Evolutionary conservation across 2,329 filamentous ascomycete species (phyloP).

Genomic region (Aspergillus chevalieri): DNA sequence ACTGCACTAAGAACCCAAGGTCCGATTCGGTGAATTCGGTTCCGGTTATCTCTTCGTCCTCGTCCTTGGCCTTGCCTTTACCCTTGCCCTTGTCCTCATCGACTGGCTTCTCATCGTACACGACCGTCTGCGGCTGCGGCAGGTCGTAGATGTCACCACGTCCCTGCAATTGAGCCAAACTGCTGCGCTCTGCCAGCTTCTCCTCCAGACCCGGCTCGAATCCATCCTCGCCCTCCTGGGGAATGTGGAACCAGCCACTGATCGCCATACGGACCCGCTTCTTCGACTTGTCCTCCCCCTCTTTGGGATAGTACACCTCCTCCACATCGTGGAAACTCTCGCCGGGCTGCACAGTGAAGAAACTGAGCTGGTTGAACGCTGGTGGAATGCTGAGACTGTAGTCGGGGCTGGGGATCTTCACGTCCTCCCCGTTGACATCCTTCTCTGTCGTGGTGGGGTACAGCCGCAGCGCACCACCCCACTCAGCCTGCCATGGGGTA

Average conservation of each 20-base stretch:
- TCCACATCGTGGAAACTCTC: conserved; percentile 99
- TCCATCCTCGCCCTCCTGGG: conserved; percentile 87
- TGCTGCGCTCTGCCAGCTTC: conserved; percentile 80
- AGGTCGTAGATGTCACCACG: conserved; percentile 85
- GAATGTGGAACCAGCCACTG: conserved; percentile 98
- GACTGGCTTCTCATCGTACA: conserved; percentile 36
- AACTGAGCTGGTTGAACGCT: conserved; percentile 94
- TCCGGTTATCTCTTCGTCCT: conserved; percentile 47
- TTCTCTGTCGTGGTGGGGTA: conserved; percentile 66
- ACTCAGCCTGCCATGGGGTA: conserved; percentile 78
- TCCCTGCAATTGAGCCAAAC: conserved; percentile 85
- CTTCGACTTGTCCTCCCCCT: conserved; percentile 55
- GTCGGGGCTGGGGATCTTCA: conserved; percentile 74
- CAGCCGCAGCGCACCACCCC: conserved; percentile 85
- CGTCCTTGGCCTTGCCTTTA: conserved; percentile 45
- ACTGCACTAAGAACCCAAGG: conserved; percentile 83
- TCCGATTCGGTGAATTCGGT: conserved; percentile 67
- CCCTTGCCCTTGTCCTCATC: conserved; percentile 32
- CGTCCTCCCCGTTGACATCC: conserved; percentile 64
- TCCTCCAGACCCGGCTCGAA: conserved; percentile 85
- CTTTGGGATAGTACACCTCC: conserved; percentile 76
- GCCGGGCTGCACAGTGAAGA: conserved; percentile 97
- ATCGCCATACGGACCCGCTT: conserved; percentile 83
- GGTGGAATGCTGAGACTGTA: conserved; percentile 79
- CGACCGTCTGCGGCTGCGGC: conserved; percentile 58